phyloP scores from a whole-genome alignment of 306 rosid genomes.

The Begonia peltatifolia region DNA sequence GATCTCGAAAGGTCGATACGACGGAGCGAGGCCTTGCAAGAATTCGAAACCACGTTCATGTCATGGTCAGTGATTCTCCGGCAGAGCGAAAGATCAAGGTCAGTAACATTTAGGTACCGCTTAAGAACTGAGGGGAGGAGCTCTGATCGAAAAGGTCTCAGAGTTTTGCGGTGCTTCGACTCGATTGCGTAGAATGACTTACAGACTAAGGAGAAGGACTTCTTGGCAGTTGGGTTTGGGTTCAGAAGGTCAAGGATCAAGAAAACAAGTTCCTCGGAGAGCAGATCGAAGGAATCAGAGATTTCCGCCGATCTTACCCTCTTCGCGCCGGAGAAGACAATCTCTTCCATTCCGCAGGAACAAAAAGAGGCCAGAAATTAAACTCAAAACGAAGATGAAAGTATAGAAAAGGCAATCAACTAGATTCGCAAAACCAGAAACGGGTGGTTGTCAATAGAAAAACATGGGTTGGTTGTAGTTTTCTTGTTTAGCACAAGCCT shows the following conservation, averaged over 20 bases:
- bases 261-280: conserved; percentile 47
- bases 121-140: conserved; percentile 23
- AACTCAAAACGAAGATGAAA: background rate
- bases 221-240: conserved; percentile 19
- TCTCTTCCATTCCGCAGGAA: too few species aligned
- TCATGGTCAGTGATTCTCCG: conserved; percentile 39
- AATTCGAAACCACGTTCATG: conserved; percentile 17
- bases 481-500: too few species aligned
- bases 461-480: too few species aligned
- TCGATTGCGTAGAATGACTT: conserved; percentile 43
- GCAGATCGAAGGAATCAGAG: conserved; percentile 24
- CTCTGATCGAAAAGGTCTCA: conserved; percentile 54
- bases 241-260: conserved; percentile 33
- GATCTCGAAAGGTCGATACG: conserved; percentile 62
- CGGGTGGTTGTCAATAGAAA: too few species aligned
- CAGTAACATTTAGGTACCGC: conserved; percentile 33
- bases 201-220: conserved; percentile 54
- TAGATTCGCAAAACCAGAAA: too few species aligned
- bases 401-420: background rate
- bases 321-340: background rate
- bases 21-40: conserved; percentile 30
- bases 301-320: background rate
- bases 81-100: conserved; percentile 55
- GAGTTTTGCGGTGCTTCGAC: conserved; percentile 45
- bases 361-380: background rate